Percentiles rank a stretch among this genome's conserved stretches.
Conservation (phyloP, 73 alveolate genomes). For the Stentor coeruleus region DNA sequence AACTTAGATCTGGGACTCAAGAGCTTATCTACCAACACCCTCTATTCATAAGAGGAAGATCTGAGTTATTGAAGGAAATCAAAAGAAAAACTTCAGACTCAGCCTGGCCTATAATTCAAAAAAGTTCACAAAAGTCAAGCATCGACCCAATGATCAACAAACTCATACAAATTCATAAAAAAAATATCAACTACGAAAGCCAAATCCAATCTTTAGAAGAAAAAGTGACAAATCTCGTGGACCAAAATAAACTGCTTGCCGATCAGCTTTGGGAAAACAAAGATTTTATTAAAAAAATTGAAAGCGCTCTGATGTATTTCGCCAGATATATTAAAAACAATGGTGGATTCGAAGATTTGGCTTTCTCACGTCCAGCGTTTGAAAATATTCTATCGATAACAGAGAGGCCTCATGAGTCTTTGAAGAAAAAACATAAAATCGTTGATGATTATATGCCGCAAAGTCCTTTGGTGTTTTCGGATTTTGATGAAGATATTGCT, state of each 20-base stretch:
- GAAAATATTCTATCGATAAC: too few relatives aligned
- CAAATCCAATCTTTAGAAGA: not conserved
- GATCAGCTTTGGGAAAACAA: constrained; percentile 10
- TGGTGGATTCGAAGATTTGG: too few relatives aligned
- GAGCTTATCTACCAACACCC: constrained; percentile 57
- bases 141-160: not conserved
- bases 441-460: too few relatives aligned
- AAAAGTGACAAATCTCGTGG: not conserved
- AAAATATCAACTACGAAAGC: not conserved
- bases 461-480: too few relatives aligned
- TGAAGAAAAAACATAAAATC: too few relatives aligned
- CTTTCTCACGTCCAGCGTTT: too few relatives aligned
- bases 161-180: not conserved
- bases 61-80: not conserved
- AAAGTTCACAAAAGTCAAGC: not conserved
- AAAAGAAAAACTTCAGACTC: not conserved
- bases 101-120: not conserved
- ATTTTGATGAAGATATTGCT: too few relatives aligned
- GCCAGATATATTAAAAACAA: not conserved
- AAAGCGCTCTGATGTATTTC: not conserved
- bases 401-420: too few relatives aligned
- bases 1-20: constrained; percentile 60
- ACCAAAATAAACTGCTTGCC: not conserved
- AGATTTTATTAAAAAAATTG: not conserved
- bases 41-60: constrained; percentile 36